Percentiles rank a stretch among this genome's conserved stretches.
Conservation (phyloP, 2,329 filamentous ascomycete genomes). For the Paraphoma sp. region DNA sequence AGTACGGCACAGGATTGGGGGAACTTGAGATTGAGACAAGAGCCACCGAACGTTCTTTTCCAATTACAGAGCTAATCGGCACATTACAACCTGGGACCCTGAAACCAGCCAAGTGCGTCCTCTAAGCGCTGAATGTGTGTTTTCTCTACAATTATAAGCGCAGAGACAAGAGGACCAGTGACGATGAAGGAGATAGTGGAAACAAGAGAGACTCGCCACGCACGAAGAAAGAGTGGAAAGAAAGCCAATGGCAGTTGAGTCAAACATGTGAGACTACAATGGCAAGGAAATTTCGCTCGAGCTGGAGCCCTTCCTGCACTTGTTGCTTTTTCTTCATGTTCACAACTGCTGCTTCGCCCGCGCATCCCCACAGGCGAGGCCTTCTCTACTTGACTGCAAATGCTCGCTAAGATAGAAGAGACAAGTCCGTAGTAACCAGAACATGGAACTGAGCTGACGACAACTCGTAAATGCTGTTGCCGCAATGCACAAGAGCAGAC, state of each 20-base stretch:
- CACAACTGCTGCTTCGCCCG: conserved; percentile 27
- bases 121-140: conserved; percentile 16
- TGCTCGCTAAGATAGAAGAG: conserved; percentile 51
- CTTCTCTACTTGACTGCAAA: conserved; percentile 46
- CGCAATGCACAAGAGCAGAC: conserved; percentile 44
- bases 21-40: not conserved
- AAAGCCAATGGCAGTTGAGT: conserved; percentile 8
- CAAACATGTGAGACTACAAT: conserved; percentile 26
- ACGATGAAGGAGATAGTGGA: conserved; percentile 30
- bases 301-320: conserved; percentile 25
- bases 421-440: conserved; percentile 51
- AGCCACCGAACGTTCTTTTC: conserved; percentile 30
- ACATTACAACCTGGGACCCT: conserved; percentile 31
- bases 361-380: conserved; percentile 22
- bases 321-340: conserved; percentile 28
- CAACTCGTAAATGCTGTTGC: conserved; percentile 51
- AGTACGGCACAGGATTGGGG: not conserved
- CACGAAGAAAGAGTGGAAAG: conserved; percentile 29
- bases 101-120: conserved; percentile 37
- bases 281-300: conserved; percentile 37
- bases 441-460: conserved; percentile 47
- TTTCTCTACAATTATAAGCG: conserved; percentile 26
- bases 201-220: conserved; percentile 23
- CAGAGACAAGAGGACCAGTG: conserved; percentile 16
- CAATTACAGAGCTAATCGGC: conserved; percentile 38